Base-by-base conservation (phyloP, 225 moss, liverwort and hornwort species). In the Pseudisothecium myosuroides region DNA sequence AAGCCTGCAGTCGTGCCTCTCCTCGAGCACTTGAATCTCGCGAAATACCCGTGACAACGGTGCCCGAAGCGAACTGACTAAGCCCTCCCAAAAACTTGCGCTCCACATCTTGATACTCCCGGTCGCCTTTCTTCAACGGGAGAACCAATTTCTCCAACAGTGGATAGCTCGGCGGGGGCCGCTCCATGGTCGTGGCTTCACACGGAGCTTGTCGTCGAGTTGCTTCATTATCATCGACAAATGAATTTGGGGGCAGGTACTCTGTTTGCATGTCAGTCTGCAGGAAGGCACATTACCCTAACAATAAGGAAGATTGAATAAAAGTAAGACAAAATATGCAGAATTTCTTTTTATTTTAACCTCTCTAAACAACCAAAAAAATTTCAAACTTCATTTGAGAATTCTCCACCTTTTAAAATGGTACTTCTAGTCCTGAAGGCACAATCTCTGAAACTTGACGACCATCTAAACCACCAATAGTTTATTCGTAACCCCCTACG, bases 61-160 rank as follows among this genome's bases (percentile, higher is more conserved):
- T 91, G 31, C 85, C 93, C 34, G 89, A 59, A 87, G 89, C 71
- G 14, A 90, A 92, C 45, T 68, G 88, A 68, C 82, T 75, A 36
- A 94, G 91, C 41, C 95, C 94, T 87, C 55, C 87, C n/a, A 92
- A 78, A 77, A 95, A 92, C 90, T 89, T 94, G 32, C 24, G 83
- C 58, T 90, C 90, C 47, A 95, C 78, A 32, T 91, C 90, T 77
- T 90, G 83, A 76, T 89, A 94, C 74, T 94, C 94, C 60, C 61
- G 56, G 36, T 90, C 92, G 18, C 76, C 87, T 82, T 85, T 77
- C 89, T 88, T 50, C 76, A 94, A 89, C 10, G 89, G 60, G 9
- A 85, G 58, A 17, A 93, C 87, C 66, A 92, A 34, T 58, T 89
- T 88, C 85, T 87, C 94, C 83, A 93, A 58, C 45, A 89, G 87